Evolutionary conservation across 2,329 filamentous ascomycete species (phyloP).

Genomic region (Helicocarpus griseus): DNA sequence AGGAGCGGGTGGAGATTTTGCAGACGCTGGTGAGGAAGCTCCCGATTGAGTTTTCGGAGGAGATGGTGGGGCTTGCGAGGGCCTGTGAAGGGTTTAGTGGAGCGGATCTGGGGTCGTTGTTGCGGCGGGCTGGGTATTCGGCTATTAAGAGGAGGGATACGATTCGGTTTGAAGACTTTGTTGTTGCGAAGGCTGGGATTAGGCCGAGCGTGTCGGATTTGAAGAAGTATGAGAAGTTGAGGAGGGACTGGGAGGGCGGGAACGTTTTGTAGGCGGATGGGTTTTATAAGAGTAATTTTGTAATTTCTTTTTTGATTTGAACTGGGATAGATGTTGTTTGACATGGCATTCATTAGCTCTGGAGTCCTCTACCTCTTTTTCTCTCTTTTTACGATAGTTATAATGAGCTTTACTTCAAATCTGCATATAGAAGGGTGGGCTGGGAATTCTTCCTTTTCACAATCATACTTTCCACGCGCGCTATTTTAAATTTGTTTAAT

Average conservation of each 20-base stretch:
- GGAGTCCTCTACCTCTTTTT: not conserved
- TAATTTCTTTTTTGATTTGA: constrained; percentile 1
- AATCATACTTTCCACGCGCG: not conserved
- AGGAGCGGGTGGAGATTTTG: constrained; percentile 79
- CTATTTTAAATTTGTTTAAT: not conserved
- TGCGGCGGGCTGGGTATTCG: constrained; percentile 50
- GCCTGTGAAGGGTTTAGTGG: constrained; percentile 71
- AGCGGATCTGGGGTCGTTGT: constrained; percentile 51
- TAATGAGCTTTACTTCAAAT: not conserved
- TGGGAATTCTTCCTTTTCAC: not conserved
- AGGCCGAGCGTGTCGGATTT: constrained; percentile 47
- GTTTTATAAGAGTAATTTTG: not conserved
- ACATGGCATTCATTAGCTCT: not conserved
- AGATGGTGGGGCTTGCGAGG: constrained; percentile 55
- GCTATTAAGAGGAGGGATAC: constrained; percentile 42
- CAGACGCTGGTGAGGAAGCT: constrained; percentile 50
- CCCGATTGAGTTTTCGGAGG: constrained; percentile 42
- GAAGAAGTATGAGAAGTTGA: constrained; percentile 47
- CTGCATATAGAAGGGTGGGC: not conserved
- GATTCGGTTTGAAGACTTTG: constrained; percentile 38
- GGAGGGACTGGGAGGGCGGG: constrained; percentile 38
- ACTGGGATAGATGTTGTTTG: constrained; percentile 6
- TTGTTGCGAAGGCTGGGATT: constrained; percentile 30
- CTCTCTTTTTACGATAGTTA: not conserved
- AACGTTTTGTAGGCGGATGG: constrained; percentile 11